Percentiles rank a stretch among this genome's conserved stretches.
Evolutionary conservation across 2,329 filamentous ascomycete species (phyloP).

Genomic region (Hypoxylon sp.): DNA sequence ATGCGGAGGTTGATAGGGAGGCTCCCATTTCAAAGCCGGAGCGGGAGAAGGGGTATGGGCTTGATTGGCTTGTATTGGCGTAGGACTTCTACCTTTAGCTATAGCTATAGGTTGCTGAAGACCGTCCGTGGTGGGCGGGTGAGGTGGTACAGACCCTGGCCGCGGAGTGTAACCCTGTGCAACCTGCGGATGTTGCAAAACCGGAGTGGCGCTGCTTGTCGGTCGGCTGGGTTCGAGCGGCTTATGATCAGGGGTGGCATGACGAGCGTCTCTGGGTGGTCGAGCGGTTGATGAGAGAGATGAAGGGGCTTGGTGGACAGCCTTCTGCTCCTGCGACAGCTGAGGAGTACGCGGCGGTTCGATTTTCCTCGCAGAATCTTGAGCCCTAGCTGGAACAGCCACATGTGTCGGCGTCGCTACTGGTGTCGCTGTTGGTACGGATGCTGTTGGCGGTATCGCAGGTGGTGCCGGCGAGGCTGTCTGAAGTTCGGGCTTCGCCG

Average conservation of each 20-base stretch:
- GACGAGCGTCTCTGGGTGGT: constrained; percentile 37
- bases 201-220: constrained; percentile 41
- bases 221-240: constrained; percentile 35
- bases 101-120: constrained; percentile 47
- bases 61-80: constrained; percentile 41
- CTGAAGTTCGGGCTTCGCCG: constrained; percentile 34
- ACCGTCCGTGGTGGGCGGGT: constrained; percentile 42
- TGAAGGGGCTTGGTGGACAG: constrained; percentile 38
- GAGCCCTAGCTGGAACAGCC: constrained; percentile 25
- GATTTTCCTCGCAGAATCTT: constrained; percentile 30
- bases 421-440: constrained; percentile 11
- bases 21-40: constrained; percentile 49
- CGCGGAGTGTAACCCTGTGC: constrained; percentile 43
- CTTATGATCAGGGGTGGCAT: constrained; percentile 37
- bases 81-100: constrained; percentile 45
- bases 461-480: constrained; percentile 28
- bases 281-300: constrained; percentile 33
- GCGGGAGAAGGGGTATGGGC: constrained; percentile 43
- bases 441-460: constrained; percentile 15
- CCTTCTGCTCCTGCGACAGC: constrained; percentile 37
- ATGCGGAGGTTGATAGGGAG: constrained; percentile 49
- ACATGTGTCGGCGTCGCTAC: constrained; percentile 20
- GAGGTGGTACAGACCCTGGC: constrained; percentile 40
- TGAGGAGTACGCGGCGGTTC: constrained; percentile 36
- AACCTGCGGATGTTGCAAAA: constrained; percentile 52